Evolutionary conservation across 371 early-diverging fungal species (phyloP).

Genomic region (Mucor indicus): DNA sequence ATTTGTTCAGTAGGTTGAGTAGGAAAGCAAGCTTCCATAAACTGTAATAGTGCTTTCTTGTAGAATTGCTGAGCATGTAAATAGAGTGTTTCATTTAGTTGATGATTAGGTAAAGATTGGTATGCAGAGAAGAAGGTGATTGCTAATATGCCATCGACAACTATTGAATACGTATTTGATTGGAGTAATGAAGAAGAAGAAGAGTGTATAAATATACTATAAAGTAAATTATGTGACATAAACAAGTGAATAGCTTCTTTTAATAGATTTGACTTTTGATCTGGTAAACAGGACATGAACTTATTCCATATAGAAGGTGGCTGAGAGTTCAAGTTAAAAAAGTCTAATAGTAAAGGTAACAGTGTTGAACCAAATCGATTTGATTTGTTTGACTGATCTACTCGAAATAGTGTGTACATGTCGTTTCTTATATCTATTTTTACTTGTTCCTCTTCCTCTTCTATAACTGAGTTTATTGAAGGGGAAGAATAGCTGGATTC

Average conservation of each 20-base stretch:
- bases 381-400: constrained; percentile 4
- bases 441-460: too few relatives aligned
- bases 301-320: constrained; percentile 27
- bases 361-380: constrained; percentile 15
- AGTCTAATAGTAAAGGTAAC: constrained; percentile 34
- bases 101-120: too few relatives aligned
- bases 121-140: constrained; percentile 28
- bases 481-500: too few relatives aligned
- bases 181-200: too few relatives aligned
- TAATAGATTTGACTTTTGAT: too few relatives aligned
- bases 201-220: too few relatives aligned
- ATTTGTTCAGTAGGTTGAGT: not conserved
- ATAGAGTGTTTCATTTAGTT: not conserved
- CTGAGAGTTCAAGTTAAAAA: constrained; percentile 28
- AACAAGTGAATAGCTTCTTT: constrained; percentile 14
- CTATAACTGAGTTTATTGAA: too few relatives aligned
- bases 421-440: constrained; percentile 4
- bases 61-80: constrained; percentile 22
- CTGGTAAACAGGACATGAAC: too few relatives aligned
- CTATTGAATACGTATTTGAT: too few relatives aligned
- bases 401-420: constrained; percentile 8
- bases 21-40: constrained; percentile 24
- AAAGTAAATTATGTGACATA: constrained; percentile 28
- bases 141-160: constrained; percentile 26
- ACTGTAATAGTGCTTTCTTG: constrained; percentile 24